Evolutionary conservation across 305 asterid species (phyloP), one percentile per base, ranked within the genome.

Genomic region (Andrographis paniculata): DNA sequence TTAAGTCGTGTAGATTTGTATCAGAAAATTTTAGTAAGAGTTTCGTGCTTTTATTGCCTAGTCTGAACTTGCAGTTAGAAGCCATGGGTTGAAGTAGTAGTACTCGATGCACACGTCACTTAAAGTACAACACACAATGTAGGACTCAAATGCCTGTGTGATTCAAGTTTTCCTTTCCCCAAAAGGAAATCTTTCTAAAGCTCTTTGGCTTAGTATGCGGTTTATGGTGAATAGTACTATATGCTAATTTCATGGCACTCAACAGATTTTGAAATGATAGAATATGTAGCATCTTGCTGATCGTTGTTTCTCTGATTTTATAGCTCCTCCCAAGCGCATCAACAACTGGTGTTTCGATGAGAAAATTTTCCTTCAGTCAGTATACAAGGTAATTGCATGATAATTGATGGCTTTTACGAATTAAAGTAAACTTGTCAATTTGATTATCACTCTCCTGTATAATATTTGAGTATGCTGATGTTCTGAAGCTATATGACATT

Each of bases 331-430:
- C 38, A 81, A 79, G 74, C 78, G 82, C 61, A 40, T 47, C 53
- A 58, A 66, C 74, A 64, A 76, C 71, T 80, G 84, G 77, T 76
- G 72, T 55, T 79, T 91, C 59, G 99, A 87, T 58, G 99, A 84
- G 71, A 87, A 69, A 67, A 53, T 62, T 52, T 69, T 91, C 56
- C 40, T 91, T 30, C 93, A 81, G 70, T 70, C 99, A 42, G 83
- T 91, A 57, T 75, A 79, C 65, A 87, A 87, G 99, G 99, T 91
- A 75, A 70, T 45, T 43, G 13, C 49, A 2, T 36, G 58, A 28
- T 39, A 19, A 39, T 44, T 37, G 31, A 47, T 20, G 46, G 28
- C 20, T 55, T 15, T n/a, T 44, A 27, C 35, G 24, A 36, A 8
- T 37, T 20, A 37, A 49, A 24, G 10, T 23, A 14, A 41, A 24